These are phyloP conservation scores for Zelopaecilomyces penicillatus DNA, from an alignment of 2,329 filamentous ascomycete genomes.

Conservation along the genomic window DNA sequence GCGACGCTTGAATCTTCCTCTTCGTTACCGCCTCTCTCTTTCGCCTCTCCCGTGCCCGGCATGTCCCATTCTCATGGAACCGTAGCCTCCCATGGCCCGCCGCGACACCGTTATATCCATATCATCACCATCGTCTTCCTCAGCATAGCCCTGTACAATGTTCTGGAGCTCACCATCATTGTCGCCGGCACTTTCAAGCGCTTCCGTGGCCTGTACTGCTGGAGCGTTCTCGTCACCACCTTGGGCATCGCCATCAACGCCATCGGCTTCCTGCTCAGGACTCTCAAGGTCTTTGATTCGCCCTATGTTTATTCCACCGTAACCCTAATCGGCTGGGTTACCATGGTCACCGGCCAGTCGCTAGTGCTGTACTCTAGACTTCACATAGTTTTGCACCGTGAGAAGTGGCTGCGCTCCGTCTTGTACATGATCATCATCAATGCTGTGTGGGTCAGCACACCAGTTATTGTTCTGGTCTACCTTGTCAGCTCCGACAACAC, in stretches of 20 bases:
- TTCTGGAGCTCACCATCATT: conserved; percentile 26
- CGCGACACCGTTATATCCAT: neutral
- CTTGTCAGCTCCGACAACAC: conserved; percentile 31
- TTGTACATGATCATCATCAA: conserved; percentile 50
- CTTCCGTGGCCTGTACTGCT: conserved; percentile 26
- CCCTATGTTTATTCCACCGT: conserved; percentile 6
- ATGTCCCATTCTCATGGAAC: neutral
- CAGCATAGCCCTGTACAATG: conserved; percentile 10
- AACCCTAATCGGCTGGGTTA: conserved; percentile 17
- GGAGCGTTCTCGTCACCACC: conserved; percentile 27
- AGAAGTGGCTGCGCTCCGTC: conserved; percentile 37
- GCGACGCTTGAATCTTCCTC: too few relatives aligned
- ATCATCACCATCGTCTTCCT: conserved; percentile 10
- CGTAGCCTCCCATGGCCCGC: conserved; percentile 1
- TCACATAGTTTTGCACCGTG: conserved; percentile 47
- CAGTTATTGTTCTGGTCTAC: conserved; percentile 46
- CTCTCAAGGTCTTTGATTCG: conserved; percentile 10
- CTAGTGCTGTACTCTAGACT: conserved; percentile 55
- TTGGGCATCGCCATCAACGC: conserved; percentile 27
- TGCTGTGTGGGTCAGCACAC: conserved; percentile 42
- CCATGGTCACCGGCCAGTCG: conserved; percentile 52
- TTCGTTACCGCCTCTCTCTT: too few relatives aligned
- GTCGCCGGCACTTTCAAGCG: conserved; percentile 37
- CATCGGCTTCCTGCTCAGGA: conserved; percentile 37
- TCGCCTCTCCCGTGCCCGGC: too few relatives aligned